A percentile compares a stretch with the other conserved stretches of the same genome.
Conservation (phyloP, 2,329 filamentous ascomycete genomes). For the Arthroderma sp. region DNA sequence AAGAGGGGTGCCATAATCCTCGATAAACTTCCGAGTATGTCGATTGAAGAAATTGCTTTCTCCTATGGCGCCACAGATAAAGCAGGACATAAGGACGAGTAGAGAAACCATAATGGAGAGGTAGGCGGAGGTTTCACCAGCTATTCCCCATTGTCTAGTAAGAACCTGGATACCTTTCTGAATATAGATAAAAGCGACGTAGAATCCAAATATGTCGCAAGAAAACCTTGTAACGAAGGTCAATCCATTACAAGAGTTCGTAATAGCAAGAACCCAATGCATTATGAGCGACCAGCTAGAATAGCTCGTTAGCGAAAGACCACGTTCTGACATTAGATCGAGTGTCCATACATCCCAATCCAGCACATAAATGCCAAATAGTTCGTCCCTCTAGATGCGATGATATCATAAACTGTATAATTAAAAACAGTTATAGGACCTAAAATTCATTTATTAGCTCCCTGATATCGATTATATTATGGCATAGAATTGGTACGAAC, state of each 20-base stretch:
- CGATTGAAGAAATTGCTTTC: conserved; percentile 60
- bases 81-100: conserved; percentile 65
- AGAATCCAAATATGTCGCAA: conserved; percentile 89
- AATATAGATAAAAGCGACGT: conserved; percentile 82
- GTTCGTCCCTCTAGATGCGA: conserved; percentile 61
- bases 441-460: conserved; percentile 18
- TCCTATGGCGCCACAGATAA: conserved; percentile 60
- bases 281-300: conserved; percentile 67
- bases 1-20: conserved; percentile 78
- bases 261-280: conserved; percentile 71
- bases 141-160: conserved; percentile 55
- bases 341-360: conserved; percentile 59
- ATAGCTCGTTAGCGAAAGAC: neutral
- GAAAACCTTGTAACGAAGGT: conserved; percentile 83
- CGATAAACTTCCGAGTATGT: conserved; percentile 66
- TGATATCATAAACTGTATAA: conserved; percentile 86
- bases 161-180: conserved; percentile 85
- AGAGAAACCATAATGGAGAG: conserved; percentile 65
- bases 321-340: neutral
- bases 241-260: conserved; percentile 79
- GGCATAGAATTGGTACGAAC: conserved; percentile 26
- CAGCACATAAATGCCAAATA: conserved; percentile 87
- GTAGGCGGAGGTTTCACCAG: conserved; percentile 53
- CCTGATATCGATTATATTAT: neutral
- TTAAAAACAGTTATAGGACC: conserved; percentile 90